Evolutionary conservation across 129 eudicot genomes (phyloP).

Genomic region (Heracleum sosnowskyi): DNA sequence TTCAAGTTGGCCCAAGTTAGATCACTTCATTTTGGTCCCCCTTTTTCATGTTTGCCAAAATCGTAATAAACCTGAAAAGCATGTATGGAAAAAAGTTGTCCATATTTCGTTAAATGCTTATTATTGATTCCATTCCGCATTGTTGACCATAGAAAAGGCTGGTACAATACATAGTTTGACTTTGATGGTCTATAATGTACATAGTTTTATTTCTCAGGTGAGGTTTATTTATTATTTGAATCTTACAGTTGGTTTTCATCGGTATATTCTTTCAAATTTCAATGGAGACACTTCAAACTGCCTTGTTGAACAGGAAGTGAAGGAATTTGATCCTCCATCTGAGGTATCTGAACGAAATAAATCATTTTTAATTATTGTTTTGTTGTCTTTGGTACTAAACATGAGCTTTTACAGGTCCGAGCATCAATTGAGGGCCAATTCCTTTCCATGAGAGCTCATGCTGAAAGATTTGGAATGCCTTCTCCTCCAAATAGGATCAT

Average conservation of each 20-base stretch:
- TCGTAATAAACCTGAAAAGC: neutral
- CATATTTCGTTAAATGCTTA: neutral
- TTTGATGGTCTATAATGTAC: neutral
- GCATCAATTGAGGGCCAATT: conserved; percentile 87
- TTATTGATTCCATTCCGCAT: neutral
- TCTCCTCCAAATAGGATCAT: conserved; percentile 78
- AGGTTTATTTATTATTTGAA: neutral
- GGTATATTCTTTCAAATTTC: conserved; percentile 56
- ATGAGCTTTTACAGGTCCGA: conserved; percentile 44
- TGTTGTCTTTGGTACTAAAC: neutral
- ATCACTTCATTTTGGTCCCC: neutral
- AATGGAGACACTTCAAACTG: conserved; percentile 47
- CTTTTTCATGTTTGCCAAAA: neutral
- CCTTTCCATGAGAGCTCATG: conserved; percentile 84
- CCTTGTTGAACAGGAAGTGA: conserved; percentile 44
- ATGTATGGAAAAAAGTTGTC: neutral
- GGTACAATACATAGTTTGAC: neutral
- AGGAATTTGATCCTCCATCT: conserved; percentile 65
- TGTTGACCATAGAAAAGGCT: neutral
- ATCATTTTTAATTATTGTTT: neutral
- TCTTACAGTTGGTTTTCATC: conserved; percentile 70
- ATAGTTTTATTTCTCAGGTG: neutral
- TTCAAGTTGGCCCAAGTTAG: neutral
- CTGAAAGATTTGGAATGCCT: conserved; percentile 90
- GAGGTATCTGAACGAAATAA: conserved; percentile 41